Evolutionary conservation across 2,329 filamentous ascomycete genomes (phyloP), one percentile per base, ranked within the genome.

Genomic region (Fusarium humuli): DNA sequence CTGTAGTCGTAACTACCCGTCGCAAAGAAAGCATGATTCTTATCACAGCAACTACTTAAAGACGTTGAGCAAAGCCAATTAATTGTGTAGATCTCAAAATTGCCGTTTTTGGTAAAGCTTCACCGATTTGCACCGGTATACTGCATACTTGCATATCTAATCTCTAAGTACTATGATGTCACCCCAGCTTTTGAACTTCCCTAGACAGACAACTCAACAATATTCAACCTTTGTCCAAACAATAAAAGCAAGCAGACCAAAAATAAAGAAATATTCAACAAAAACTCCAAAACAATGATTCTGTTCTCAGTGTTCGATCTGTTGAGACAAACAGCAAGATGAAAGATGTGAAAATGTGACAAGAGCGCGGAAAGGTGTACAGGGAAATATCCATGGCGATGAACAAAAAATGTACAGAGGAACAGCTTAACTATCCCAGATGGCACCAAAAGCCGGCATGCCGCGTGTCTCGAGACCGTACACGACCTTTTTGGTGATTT

Each of bases 381-480:
- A 55, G 57, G 48, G 65, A 48, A 54, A 57, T 45, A 57, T n/a
- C 10, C 18, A 37, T 40, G 48, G 30, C 53, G 14, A 50, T 14
- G 47, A 61, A 57, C 40, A 45, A 23, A 46, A 32, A 22, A 46
- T 55, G 22, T 54, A 23, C 40, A 14, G 34, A 45, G 18, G n/a
- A 52, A 30, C 27, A 25, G 74, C 48, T 69, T 58, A 83, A 52
- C 81, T 83, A 66, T 94, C 92, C 81, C 90, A 94, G 72, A 94
- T 92, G 11, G 92, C 90, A 9, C 92, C 92, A 79, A 87, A 94
- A 11, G 91, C 90, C 4, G 88, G 84, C 10, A 93, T 79, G 0
- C 91, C 90, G 58, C 89, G 83, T 40, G 83, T 84, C 79, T 93
- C 90, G 53, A 94, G 80, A 11, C 86, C 89, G 76, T 90, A 91